Percentiles rank a stretch among this genome's conserved stretches.
Evolutionary conservation across 106 monocot genomes (phyloP).

Genomic region (Acanthochlamys bracteata): DNA sequence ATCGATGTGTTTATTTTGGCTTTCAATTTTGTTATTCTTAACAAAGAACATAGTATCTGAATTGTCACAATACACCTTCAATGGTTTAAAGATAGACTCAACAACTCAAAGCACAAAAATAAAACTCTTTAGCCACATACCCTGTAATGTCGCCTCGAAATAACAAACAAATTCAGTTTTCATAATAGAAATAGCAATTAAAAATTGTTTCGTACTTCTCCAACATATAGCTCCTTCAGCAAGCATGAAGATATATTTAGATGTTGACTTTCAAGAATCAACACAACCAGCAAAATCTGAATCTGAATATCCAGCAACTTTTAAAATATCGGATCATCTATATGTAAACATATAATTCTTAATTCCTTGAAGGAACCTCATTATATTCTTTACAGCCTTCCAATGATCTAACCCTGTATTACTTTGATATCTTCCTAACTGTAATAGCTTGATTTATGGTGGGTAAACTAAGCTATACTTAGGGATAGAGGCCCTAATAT

Average conservation of each 20-base stretch:
- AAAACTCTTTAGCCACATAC: constrained; percentile 1
- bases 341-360: constrained; percentile 1
- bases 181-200: not conserved
- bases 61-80: constrained; percentile 17
- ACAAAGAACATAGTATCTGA: not conserved
- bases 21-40: constrained; percentile 6
- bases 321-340: not conserved
- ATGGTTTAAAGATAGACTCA: not conserved
- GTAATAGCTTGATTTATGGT: too few relatives aligned
- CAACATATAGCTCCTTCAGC: constrained; percentile 2
- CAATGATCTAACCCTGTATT: not conserved
- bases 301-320: constrained; percentile 5
- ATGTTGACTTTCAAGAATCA: constrained; percentile 2
- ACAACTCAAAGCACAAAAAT: not conserved
- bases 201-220: not conserved
- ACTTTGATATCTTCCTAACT: constrained; percentile 6
- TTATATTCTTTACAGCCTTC: constrained; percentile 4
- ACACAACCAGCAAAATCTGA: constrained; percentile 3
- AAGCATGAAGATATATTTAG: not conserved
- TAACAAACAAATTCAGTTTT: not conserved
- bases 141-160: constrained; percentile 1
- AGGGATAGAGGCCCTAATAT: too few relatives aligned
- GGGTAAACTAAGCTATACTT: too few relatives aligned
- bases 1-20: not conserved
- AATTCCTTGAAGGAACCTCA: constrained; percentile 4